Base-by-base conservation (phyloP, 2,329 filamentous ascomycete species). In the Epicoccum sorghinum region DNA sequence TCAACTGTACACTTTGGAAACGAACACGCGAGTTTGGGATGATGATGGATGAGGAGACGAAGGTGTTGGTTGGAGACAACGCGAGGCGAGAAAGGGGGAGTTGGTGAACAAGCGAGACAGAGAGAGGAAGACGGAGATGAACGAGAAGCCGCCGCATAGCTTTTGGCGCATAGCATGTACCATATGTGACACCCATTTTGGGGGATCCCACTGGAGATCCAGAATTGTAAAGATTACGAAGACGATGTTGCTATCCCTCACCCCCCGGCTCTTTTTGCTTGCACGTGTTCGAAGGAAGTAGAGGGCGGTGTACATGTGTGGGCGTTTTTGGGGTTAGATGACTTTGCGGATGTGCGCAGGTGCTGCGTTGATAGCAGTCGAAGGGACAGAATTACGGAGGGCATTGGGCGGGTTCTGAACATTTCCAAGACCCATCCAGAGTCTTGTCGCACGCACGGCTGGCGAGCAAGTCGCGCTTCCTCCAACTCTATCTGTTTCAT, bases 1-100 rank as follows among this genome's bases (percentile, higher is more conserved):
- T 64, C 58, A 40, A 40, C 53, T 62, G 58, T 61, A 60, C 36
- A 47, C 45, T 47, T 47, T 47, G 36, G 25, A 12, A 18, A 47
- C 25, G 24, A 24, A 36, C 22, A n/a, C 27, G 32, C 25, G 13
- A 29, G 33, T 5, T 6, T 47, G n/a, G 35, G 1, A 18, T 37
- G 32, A 36, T 14, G 18, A 45, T 14, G 10, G 22, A 39, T 39
- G 37, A 12, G 10, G 37, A 38, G 14, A n/a, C 5, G 13, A n/a
- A 13, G n/a, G 10, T 13, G 14, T 13, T 7, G 6, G 14, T 7
- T 7, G 13, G 10, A n/a, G 33, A n/a, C 10, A n/a, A 35, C 7
- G 13, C 10, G 13, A 14, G 33, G 33, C 33, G 33, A 38, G 9
- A 23, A 4, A 33, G 10, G 13, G 13, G 32, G 32, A 33, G 32